These are phyloP conservation scores for Xerocomus spinulosus DNA, from an alignment of 768 basidiomycete genomes.

Conservation along the genomic window DNA sequence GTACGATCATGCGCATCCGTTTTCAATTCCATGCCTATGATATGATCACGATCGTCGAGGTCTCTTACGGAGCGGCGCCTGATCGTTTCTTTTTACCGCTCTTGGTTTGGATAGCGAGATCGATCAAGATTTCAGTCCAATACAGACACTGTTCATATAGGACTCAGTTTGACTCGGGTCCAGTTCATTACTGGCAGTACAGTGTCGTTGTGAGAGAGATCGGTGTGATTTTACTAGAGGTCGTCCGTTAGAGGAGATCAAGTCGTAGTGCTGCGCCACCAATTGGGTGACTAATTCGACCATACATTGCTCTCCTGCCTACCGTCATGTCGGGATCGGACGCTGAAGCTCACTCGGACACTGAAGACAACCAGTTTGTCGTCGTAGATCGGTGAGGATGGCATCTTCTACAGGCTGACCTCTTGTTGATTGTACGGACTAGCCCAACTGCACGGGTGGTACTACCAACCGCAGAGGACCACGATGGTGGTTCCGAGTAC, in stretches of 20 bases:
- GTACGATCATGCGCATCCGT: too few relatives aligned
- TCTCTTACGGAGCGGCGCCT: too few relatives aligned
- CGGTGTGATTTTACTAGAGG: too few relatives aligned
- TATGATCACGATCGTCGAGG: too few relatives aligned
- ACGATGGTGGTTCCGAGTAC: conserved; percentile 31
- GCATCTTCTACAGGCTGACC: neutral
- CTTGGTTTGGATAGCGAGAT: too few relatives aligned
- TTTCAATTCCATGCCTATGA: neutral
- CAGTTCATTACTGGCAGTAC: too few relatives aligned
- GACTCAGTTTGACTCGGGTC: too few relatives aligned
- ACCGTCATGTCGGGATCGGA: conserved; percentile 22
- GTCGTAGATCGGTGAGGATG: conserved; percentile 24
- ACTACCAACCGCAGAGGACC: conserved; percentile 33
- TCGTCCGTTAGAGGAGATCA: too few relatives aligned
- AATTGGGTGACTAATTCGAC: neutral
- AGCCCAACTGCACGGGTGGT: conserved; percentile 44
- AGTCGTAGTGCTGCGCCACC: neutral
- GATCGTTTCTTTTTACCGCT: too few relatives aligned
- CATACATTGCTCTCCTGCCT: neutral
- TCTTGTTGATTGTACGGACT: conserved; percentile 1
- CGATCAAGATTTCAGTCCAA: too few relatives aligned
- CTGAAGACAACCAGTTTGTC: conserved; percentile 21
- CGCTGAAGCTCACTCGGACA: conserved; percentile 3
- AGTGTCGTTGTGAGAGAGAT: too few relatives aligned
- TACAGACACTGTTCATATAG: too few relatives aligned